Conservation (phyloP, 2,329 filamentous ascomycete species). For the Incumbomyces delicatus region DNA sequence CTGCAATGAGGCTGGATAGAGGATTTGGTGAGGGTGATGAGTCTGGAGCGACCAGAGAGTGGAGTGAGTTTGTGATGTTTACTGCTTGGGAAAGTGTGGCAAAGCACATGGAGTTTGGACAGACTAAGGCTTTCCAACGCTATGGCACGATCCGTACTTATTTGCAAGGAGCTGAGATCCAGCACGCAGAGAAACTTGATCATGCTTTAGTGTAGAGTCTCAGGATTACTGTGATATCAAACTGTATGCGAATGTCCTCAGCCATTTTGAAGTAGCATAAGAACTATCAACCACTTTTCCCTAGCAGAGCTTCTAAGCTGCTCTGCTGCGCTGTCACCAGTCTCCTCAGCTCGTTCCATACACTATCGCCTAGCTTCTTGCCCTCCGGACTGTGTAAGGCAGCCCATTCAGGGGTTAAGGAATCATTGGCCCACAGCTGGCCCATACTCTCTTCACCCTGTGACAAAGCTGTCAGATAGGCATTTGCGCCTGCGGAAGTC, state of each 20-base stretch:
- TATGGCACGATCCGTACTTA: slow-evolving; percentile 20
- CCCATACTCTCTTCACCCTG: slow-evolving; percentile 36
- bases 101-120: slow-evolving; percentile 27
- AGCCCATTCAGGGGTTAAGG: slow-evolving; percentile 24
- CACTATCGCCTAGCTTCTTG: slow-evolving; percentile 27
- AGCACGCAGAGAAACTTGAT: slow-evolving; percentile 17
- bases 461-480: slow-evolving; percentile 33
- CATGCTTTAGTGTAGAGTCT: background rate
- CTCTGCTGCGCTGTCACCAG: too few relatives aligned
- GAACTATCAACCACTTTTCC: too few relatives aligned
- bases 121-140: slow-evolving; percentile 25
- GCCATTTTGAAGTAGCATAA: too few relatives aligned
- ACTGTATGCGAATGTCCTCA: too few relatives aligned
- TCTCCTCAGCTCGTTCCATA: slow-evolving; percentile 34
- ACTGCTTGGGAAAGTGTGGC: slow-evolving; percentile 30
- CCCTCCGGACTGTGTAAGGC: slow-evolving; percentile 25
- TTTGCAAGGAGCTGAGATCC: slow-evolving; percentile 23
- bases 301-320: too few relatives aligned
- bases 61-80: slow-evolving; percentile 33
- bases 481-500: slow-evolving; percentile 35
- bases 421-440: slow-evolving; percentile 34
- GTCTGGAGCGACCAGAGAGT: background rate
- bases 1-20: slow-evolving; percentile 14
- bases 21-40: background rate
- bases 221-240: too few relatives aligned